These are phyloP conservation scores for Colletotrichum nymphaeae DNA, from an alignment of 2,329 filamentous ascomycete species.

Conservation along the genomic window DNA sequence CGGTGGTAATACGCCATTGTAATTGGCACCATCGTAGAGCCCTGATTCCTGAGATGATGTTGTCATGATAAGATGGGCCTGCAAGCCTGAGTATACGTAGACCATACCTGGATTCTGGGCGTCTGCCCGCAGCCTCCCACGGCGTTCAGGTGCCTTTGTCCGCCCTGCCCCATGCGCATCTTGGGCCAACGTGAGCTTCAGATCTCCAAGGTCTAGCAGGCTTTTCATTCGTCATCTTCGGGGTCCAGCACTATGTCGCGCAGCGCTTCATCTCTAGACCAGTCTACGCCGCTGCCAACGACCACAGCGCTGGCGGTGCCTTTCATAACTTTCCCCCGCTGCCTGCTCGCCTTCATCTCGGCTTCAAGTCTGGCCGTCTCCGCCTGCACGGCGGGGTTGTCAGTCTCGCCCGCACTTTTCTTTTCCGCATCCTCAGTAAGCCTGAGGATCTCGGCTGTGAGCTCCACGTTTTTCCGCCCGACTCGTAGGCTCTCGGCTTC, in stretches of 20 bases:
- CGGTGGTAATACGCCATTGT: neutral
- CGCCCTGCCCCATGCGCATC: neutral
- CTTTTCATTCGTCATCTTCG: conserved; percentile 49
- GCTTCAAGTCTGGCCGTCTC: conserved; percentile 69
- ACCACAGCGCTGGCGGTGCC: conserved; percentile 82
- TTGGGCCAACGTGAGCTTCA: neutral
- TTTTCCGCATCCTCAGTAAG: conserved; percentile 68
- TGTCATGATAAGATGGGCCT: neutral
- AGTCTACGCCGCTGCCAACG: conserved; percentile 85
- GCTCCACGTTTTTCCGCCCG: conserved; percentile 69
- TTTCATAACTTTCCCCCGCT: conserved; percentile 80
- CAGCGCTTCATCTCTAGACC: conserved; percentile 77
- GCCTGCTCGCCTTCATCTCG: conserved; percentile 70
- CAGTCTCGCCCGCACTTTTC: conserved; percentile 64
- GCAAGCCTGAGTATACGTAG: neutral
- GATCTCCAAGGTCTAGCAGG: neutral
- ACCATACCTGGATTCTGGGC: neutral
- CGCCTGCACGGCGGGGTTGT: conserved; percentile 62
- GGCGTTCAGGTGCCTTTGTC: neutral
- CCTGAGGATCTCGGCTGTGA: conserved; percentile 71
- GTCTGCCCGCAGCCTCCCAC: neutral
- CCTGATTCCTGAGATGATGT: neutral
- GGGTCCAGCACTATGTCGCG: conserved; percentile 78
- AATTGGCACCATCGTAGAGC: neutral
- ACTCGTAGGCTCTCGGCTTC: conserved; percentile 69